Evolutionary conservation across 2,329 filamentous ascomycete species (phyloP).

Genomic region (Hymenoscyphus scutula): DNA sequence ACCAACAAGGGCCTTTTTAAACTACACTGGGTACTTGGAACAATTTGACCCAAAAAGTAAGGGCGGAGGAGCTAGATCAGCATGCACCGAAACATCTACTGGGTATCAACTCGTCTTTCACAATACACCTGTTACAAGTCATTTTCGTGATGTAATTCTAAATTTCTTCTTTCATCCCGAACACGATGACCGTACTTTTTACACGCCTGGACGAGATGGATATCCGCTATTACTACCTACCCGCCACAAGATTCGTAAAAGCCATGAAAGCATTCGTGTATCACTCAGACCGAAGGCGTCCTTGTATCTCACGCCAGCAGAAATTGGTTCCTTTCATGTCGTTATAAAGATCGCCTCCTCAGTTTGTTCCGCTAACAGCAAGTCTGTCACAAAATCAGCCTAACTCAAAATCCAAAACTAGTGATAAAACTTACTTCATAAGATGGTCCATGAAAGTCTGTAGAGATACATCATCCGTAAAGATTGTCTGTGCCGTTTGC

Average conservation of each 20-base stretch:
- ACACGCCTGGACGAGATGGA: neutral
- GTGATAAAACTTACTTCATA: constrained; percentile 75
- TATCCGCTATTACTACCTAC: constrained; percentile 5
- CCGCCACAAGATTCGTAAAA: constrained; percentile 1
- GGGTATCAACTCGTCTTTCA: too few relatives aligned
- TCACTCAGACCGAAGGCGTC: neutral
- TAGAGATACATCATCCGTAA: constrained; percentile 95
- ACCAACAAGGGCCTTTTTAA: too few relatives aligned
- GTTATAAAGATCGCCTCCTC: neutral
- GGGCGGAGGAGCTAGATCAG: neutral
- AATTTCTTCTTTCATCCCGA: neutral
- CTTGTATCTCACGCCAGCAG: constrained; percentile 1
- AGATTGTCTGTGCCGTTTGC: constrained; percentile 94
- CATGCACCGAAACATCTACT: neutral
- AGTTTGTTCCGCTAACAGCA: constrained; percentile 37
- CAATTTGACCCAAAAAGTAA: too few relatives aligned
- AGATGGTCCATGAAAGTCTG: constrained; percentile 99
- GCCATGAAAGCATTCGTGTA: neutral
- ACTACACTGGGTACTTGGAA: too few relatives aligned
- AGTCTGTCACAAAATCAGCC: constrained; percentile 41
- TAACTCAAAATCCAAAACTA: neutral
- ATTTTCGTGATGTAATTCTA: neutral
- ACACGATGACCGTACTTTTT: neutral
- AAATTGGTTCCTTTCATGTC: neutral
- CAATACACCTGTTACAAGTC: neutral